A percentile compares a stretch with the other conserved stretches of the same genome.
phyloP scores from a whole-genome alignment of 2,329 filamentous ascomycete genomes.

The Epichloe baconii region DNA sequence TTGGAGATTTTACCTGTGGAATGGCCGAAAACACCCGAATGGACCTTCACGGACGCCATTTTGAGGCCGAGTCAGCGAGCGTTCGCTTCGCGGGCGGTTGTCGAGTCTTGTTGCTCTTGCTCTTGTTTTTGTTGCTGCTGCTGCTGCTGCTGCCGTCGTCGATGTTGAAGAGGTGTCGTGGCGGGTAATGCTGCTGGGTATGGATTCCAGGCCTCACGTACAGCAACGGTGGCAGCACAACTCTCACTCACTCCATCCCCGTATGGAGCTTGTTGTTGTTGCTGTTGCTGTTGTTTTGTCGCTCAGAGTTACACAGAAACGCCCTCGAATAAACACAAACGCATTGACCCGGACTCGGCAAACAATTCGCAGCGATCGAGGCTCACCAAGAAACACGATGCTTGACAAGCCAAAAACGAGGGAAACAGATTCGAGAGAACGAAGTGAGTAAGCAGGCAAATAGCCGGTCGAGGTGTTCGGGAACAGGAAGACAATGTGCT shows the following conservation, averaged over 20 bases:
- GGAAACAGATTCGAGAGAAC: background rate
- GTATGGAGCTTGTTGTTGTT: background rate
- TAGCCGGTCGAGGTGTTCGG: background rate
- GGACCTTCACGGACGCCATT: slow-evolving; percentile 18
- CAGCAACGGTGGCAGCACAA: background rate
- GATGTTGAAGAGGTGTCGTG: background rate
- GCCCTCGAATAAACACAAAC: background rate
- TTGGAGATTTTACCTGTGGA: slow-evolving; percentile 26
- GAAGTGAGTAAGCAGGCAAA: background rate
- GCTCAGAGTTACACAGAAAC: slow-evolving; percentile 2
- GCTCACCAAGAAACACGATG: background rate
- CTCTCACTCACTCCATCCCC: background rate
- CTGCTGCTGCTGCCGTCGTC: background rate
- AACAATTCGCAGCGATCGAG: background rate
- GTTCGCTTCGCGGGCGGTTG: background rate
- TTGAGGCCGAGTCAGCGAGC: slow-evolving; percentile 7
- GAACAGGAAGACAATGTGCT: background rate
- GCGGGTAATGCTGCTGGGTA: background rate
- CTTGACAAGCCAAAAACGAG: background rate
- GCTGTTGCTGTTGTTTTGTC: background rate
- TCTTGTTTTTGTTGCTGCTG: background rate
- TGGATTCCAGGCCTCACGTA: background rate
- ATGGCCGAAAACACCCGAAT: slow-evolving; percentile 7
- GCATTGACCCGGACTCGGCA: background rate
- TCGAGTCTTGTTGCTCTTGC: background rate